Base-by-base conservation (phyloP, 2,329 filamentous ascomycete genomes). In the Sporothrix protearum region DNA sequence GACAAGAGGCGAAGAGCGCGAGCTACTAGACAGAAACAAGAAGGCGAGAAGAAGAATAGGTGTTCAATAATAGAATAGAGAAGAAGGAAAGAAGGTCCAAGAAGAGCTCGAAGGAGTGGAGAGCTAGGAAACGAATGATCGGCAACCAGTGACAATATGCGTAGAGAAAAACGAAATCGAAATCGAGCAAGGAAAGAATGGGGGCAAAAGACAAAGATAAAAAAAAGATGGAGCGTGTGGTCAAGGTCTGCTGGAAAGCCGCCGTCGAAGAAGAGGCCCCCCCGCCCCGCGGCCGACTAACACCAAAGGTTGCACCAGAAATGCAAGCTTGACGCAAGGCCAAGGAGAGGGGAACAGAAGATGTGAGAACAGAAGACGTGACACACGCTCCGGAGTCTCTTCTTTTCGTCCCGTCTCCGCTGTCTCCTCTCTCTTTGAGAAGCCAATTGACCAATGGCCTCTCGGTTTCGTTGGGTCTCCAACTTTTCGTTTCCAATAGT, bases 1-100 rank as follows among this genome's bases (percentile, higher is more conserved):
- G 33, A 64, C 6, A 42, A 64, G 36, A 25, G 42, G 59, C 33
- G 55, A 61, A 64, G 16, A 45, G 39, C n/a, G 36, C n/a, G 53
- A 42, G n/a, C 22, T 45, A n/a, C 63, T 67, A 59, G 39, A 59
- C n/a, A 45, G 33, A 57, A 59, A 19, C 16, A 68, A 68, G 64
- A 69, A 69, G 64, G 64, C 64, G 47, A 67, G 25, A 49, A 19
- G 25, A 7, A 22, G 7, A 25, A 30, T n/a, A n/a, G n/a, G n/a
- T n/a, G n/a, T n/a, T n/a, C n/a, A 25, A 57, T 16, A 14, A 28
- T 57, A 28, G 8, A 28, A 25, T n/a, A 30, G 30, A 59, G 16
- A 59, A 33, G 25, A 28, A 25, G 39, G 22, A 39, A 25, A 36
- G 30, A 59, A n/a, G n/a, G 36, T 28, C 57, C 33, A 61, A 47